These are phyloP conservation scores for Aspergillus bridgeri DNA, from an alignment of 495 filamentous ascomycete genomes.

Conservation along the genomic window DNA sequence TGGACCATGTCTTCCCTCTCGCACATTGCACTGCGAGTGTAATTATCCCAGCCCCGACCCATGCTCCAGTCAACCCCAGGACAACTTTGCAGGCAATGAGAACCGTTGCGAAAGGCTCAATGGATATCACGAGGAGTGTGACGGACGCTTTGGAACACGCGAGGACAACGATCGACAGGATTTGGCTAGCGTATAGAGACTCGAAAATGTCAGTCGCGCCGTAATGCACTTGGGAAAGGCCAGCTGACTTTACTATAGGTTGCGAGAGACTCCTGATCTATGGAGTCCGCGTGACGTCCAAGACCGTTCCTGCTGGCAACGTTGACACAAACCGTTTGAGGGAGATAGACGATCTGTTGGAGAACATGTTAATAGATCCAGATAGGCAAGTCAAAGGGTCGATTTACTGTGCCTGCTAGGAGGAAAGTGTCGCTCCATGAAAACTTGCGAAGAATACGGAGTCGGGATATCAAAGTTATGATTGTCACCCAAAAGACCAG, in stretches of 20 bases:
- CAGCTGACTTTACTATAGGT: background rate
- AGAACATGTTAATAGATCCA: background rate
- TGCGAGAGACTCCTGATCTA: background rate
- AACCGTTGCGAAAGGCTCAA: conserved; percentile 14
- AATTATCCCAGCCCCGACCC: background rate
- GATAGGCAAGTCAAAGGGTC: background rate
- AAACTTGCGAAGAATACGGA: background rate
- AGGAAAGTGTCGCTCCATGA: background rate
- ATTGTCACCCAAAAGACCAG: background rate
- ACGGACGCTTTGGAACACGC: conserved; percentile 16
- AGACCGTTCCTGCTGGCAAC: background rate
- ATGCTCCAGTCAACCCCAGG: background rate
- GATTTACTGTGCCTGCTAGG: background rate
- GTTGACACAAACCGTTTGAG: background rate
- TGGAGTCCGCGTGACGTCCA: background rate
- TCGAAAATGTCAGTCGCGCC: background rate
- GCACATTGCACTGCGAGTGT: background rate
- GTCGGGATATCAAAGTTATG: background rate
- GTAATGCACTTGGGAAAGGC: background rate
- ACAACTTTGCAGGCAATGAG: background rate
- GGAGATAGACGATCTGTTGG: background rate
- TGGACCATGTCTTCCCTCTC: background rate
- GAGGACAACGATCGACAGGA: conserved; percentile 13
- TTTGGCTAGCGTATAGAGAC: conserved; percentile 1
- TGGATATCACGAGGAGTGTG: conserved; percentile 9